Evolutionary conservation across 305 asterid genomes (phyloP), one percentile per base, ranked within the genome.

Genomic region (Rubia tinctorum): DNA sequence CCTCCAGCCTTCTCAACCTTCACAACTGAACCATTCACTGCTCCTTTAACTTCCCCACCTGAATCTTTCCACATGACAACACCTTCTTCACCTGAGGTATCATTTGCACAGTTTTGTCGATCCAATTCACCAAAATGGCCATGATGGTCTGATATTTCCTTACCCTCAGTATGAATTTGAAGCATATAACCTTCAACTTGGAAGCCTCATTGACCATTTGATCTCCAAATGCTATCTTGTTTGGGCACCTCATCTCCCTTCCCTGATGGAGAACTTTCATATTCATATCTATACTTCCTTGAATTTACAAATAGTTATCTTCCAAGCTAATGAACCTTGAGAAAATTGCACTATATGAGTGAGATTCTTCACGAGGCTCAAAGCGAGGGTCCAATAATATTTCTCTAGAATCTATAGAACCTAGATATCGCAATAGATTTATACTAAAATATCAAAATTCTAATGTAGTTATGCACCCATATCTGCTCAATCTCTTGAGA

Each of bases 81-180:
- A 43, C 99, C 99, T 71, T 92, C 97, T 73, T 95, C 99, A 39
- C 99, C 99, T 6, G 98, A 95, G 87, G 99, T 95, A 59, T 98
- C 99, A 17, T 95, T 95, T 79, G 99, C 99, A 15, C 80, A 88
- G 74, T 91, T 95, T 76, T 88, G n/a, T 95, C 12, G 98, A 90
- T 68, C 90, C 96, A 67, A 73, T 78, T 78, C 86, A 77, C 73
- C 97, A 84, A 78, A 84, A 78, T 64, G 81, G 83, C 61, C 88
- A 78, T 66, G 73, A 76, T 62, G 84, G 86, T 74, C 91, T 78
- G 77, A 86, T 86, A 78, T 87, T 78, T 80, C 95, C 90, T 27
- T 74, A 75, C 75, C 84, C 89, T 25, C 95, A 78, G 59, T 81
- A 92, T 58, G 99, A 89, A 59, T 94, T 92, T 71, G 96, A 88